Base-by-base conservation (phyloP, 192 early-diverging fungal genomes). In the Coemansia erecta region DNA sequence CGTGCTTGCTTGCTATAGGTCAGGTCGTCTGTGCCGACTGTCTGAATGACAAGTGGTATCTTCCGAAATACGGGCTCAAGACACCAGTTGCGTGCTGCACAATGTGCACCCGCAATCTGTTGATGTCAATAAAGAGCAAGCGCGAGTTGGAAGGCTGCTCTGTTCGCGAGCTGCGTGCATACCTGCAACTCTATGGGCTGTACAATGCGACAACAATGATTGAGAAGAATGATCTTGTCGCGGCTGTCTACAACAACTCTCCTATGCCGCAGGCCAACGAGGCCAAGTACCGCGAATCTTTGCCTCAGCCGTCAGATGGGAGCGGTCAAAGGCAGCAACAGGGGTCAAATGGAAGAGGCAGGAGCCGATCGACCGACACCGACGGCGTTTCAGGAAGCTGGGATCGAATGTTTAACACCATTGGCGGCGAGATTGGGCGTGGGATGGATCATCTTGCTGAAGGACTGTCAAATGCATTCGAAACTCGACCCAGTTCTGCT, bases 1-100 rank as follows among this genome's bases (percentile, higher is more conserved):
- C n/a, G n/a, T n/a, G n/a, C n/a, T n/a, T n/a, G n/a, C n/a, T n/a
- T n/a, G n/a, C 6, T 35, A 5, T 68, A 68, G 74, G 75, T 8
- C 77, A 70, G 45, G 77, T 80, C 12, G 67, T 73, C 12, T 80
- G 77, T 49, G 43, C 71, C 6, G 71, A 73, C 63, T 80, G 77
- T 41, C n/a, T 73, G 12, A 22, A 48, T 8, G 47, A 39, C 57
- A 65, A 60, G 17, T 80, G 77, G 77, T 80, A 73, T 56, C 52
- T 80, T 53, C 71, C 77, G 53, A 80, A 80, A 53, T 80, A 73
- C 58, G 77, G 77, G 24, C 22, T 73, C n/a, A 69, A 66, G 61
- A 39, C 60, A 31, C 63, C 66, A 2, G 59, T 61, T 9, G 14
- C 48, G 13, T 73, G 70, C 55, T 80, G 71, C 44, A 60, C 21